phyloP scores from a whole-genome alignment of 2,329 filamentous ascomycete species.

The Phialophora expanda region DNA sequence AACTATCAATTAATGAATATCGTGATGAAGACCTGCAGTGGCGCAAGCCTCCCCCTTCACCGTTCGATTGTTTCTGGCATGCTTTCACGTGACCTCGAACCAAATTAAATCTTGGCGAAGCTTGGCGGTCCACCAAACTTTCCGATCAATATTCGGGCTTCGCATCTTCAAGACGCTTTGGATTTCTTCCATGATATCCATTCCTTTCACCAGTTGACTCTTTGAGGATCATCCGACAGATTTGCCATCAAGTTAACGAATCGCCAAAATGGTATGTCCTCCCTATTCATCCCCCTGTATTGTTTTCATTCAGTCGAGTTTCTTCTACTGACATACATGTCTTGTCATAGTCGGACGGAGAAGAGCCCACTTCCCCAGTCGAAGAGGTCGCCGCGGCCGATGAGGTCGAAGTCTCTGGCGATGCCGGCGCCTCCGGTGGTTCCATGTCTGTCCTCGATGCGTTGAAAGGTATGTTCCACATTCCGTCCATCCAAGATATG shows the following conservation, averaged over 20 bases:
- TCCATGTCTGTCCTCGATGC: conserved; percentile 97
- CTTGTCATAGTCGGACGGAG: conserved; percentile 91
- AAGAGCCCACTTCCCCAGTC: conserved; percentile 88
- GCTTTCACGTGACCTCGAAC: background rate
- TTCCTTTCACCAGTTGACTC: conserved; percentile 45
- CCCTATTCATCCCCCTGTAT: background rate
- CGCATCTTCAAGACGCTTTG: conserved; percentile 1
- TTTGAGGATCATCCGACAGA: conserved; percentile 61
- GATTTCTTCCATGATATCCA: conserved; percentile 29
- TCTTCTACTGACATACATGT: background rate
- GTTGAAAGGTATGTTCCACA: conserved; percentile 69
- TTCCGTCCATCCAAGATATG: background rate
- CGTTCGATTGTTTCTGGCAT: background rate
- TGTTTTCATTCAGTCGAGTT: background rate
- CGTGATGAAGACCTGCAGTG: background rate
- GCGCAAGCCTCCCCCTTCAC: too few species aligned
- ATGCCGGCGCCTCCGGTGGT: conserved; percentile 74
- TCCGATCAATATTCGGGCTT: conserved; percentile 6
- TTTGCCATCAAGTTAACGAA: conserved; percentile 41
- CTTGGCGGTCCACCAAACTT: conserved; percentile 11
- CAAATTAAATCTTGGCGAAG: background rate
- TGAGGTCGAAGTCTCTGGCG: conserved; percentile 95
- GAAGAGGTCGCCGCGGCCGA: conserved; percentile 64
- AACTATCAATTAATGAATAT: background rate
- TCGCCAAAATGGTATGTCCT: conserved; percentile 54